Base-by-base conservation (phyloP, 805 yeast species). In the Zygosaccharomyces pseudorouxii region DNA sequence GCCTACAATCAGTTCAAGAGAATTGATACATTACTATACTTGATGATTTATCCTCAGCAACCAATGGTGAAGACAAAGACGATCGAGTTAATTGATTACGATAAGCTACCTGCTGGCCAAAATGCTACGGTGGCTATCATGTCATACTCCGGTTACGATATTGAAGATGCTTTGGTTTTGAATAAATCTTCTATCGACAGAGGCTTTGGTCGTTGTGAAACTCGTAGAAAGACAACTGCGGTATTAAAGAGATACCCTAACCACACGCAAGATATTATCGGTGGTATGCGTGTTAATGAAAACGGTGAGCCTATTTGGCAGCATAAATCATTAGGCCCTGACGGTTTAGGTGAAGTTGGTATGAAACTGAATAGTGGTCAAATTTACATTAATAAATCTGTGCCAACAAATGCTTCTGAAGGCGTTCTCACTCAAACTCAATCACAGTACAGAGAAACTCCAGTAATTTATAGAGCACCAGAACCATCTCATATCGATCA, bases 31-130 rank as follows among this genome's bases (percentile, higher is more conserved):
- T 71, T 93, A 62, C 73, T 93, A 55, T 93, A 93, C 63, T 75
- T 93, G 55, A 87, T 93, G 96, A 96, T 89, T n/a, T 93, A 93
- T 64, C 99, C 99, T 4, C 98, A 93, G 70, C 98, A 93, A 67
- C 99, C 99, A 0, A 88, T 93, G 98, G 99, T 93, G 23, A 93
- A 93, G 71, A 89, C 98, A 3, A 88, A 89, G 66, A 93, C 99
- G 0, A 93, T 93, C 57, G 99, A 93, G 71, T 75, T 93, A 53
- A 92, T 93, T 55, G 86, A 92, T 53, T 93, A 93, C 66, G 99
- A 93, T 69, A 90, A 93, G 65, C 74, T 93, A 37, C 99, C 99
- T 3, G 99, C 99, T 4, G 99, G 99, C 6, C 99, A 93, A 70
- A 93, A 93, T 67, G 99, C 99, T 8, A 87, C 96, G 0, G 99